Conservation (phyloP, 2,329 filamentous ascomycete genomes). For the Akanthomyces dipterigenus region DNA sequence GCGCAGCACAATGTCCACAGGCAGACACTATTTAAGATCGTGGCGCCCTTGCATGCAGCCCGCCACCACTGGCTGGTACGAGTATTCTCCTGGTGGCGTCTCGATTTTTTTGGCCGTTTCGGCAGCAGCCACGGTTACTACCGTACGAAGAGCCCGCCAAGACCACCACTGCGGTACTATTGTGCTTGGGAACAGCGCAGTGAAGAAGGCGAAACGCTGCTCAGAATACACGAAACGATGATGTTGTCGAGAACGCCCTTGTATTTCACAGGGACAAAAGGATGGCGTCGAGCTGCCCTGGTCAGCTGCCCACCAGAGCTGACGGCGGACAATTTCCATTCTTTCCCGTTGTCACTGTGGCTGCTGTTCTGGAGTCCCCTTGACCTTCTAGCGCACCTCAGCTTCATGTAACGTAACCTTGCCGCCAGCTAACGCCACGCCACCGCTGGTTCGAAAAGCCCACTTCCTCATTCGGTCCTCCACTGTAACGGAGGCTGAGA, state of each 20-base stretch:
- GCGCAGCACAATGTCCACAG: not conserved
- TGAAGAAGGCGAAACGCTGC: not conserved
- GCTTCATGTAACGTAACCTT: constrained; percentile 12
- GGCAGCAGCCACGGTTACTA: not conserved
- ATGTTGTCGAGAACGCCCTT: not conserved
- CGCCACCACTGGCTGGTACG: constrained; percentile 1
- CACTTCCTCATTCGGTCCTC: constrained; percentile 1
- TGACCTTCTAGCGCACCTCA: not conserved
- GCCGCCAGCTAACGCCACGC: constrained; percentile 6
- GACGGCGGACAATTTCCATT: not conserved
- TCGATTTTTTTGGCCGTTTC: not conserved
- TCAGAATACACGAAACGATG: not conserved
- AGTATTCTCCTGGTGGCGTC: not conserved
- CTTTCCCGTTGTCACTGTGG: constrained; percentile 3
- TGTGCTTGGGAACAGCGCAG: too few relatives aligned
- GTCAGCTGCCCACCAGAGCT: constrained; percentile 4
- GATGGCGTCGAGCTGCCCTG: constrained; percentile 3
- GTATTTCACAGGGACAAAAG: not conserved
- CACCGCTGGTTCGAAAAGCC: not conserved
- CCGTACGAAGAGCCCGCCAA: not conserved
- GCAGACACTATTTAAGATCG: constrained; percentile 1
- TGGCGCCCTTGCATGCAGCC: constrained; percentile 3
- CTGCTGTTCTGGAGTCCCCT: not conserved
- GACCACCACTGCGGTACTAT: not conserved
- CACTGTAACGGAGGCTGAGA: constrained; percentile 8